Base-by-base conservation (phyloP, 140 eudicot genomes). In the Stevia rebaudiana region DNA sequence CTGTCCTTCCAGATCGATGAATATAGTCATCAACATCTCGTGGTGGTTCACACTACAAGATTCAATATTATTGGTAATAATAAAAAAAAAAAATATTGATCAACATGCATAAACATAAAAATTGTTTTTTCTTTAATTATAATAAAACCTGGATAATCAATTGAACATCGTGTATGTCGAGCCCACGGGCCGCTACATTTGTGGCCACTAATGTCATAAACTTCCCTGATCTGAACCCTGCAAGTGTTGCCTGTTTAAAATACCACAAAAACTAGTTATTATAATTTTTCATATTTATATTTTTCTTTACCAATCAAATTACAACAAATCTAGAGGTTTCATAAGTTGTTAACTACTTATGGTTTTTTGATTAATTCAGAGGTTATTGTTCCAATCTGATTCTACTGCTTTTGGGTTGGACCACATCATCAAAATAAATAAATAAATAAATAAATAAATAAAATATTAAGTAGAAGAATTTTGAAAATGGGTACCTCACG, bases 11-110 rank as follows among this genome's bases (percentile, higher is more conserved):
- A 39, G 95, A 92, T 44, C 96, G 81, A 65, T 92, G 98, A 69
- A 91, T 91, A 44, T 91, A 91, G 31, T 91, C 98, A 68, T 91
- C 98, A 8, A 87, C 96, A 54, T 88, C 98, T 54, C 96, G 87
- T 11, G 96, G 95, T 13, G 96, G 98, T 70, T 88, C 96, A 81
- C 96, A 92, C 96, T 87, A 22, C 44, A 76, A 11, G 21, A 76
- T 8, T 54, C n/a, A n/a, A n/a, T n/a, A n/a, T n/a, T n/a, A n/a
- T n/a, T n/a, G n/a, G n/a, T n/a, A n/a, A n/a, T n/a, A n/a, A n/a
- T n/a, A n/a, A n/a, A n/a, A n/a, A n/a, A n/a, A 15, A 30, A 30
- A 15, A n/a, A n/a, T n/a, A n/a, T n/a, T n/a, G n/a, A n/a, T n/a
- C n/a, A n/a, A n/a, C n/a, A n/a, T n/a, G n/a, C n/a, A n/a, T n/a